Base-by-base conservation (phyloP, 129 eudicot genomes). In the Cynara cardunculus region DNA sequence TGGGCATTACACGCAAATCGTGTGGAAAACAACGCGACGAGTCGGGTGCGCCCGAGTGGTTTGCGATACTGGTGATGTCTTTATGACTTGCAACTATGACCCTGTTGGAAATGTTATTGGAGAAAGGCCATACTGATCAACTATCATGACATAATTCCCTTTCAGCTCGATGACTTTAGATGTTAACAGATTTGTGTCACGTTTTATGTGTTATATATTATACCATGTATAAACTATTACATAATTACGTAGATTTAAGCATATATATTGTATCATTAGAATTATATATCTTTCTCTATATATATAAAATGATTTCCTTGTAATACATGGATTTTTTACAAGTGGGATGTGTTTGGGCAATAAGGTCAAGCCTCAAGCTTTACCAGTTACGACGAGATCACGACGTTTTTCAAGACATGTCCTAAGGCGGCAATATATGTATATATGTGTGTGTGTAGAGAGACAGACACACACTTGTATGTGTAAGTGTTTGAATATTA, bases 1-100 rank as follows among this genome's bases (percentile, higher is more conserved):
- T 46, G 97, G 98, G 12, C 98, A 94, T 73, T 94, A 91, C 71
- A 94, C 97, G 10, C 98, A 93, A 77, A 89, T 93, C 24, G 98
- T 91, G 79, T 93, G 98, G 98, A 89, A 80, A 62, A 88, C 56
- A 0, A 94, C 98, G 0, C 66, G 90, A 19, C 70, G 86, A 2
- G 83, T 94, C 75, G 98, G 98, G 78, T 94, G 97, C 71, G 97
- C 97, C 28, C 83, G 94, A 69, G 94, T 89, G 56, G 83, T 94
- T 61, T 94, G 98, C 70, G 86, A 94, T 18, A 87, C 67, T 34
- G 98, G 97, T 28, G 98, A 89, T 82, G 94, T 94, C 61, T 94
- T 94, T 37, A 89, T 94, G 89, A 94, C 98, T 75, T 94, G 98
- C 85, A 94, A 94, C 74, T 94, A 94, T 80, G 91, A 82, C 67